Percentiles rank a stretch among this genome's conserved stretches.
Evolutionary conservation across 306 rosid genomes (phyloP).

Genomic region (Trifolium dubium): DNA sequence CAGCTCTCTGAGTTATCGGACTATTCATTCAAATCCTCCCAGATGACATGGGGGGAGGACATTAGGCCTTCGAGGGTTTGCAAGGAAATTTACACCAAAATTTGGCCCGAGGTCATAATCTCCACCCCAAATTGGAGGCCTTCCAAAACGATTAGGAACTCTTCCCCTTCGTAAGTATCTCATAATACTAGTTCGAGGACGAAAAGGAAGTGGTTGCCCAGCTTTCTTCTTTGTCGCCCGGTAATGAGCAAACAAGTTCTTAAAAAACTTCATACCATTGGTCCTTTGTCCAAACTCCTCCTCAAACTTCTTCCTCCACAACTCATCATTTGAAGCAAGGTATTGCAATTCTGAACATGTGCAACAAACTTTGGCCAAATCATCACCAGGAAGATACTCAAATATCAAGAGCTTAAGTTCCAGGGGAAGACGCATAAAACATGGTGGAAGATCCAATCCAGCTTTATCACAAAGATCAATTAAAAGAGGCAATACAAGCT

Average conservation of each 20-base stretch:
- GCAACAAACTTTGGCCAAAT: constrained; percentile 61
- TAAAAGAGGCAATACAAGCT: constrained; percentile 70
- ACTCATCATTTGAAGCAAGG: constrained; percentile 51
- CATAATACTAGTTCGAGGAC: background rate
- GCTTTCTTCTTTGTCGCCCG: constrained; percentile 46
- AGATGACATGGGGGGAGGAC: constrained; percentile 41
- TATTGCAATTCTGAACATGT: constrained; percentile 57
- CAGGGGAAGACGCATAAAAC: constrained; percentile 69
- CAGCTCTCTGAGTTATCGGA: constrained; percentile 10
- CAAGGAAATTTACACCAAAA: constrained; percentile 31
- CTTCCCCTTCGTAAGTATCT: constrained; percentile 20
- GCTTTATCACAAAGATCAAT: constrained; percentile 76
- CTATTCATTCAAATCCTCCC: constrained; percentile 40
- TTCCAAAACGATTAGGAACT: constrained; percentile 37
- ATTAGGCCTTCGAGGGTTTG: constrained; percentile 13
- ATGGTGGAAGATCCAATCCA: constrained; percentile 64
- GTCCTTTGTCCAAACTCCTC: constrained; percentile 49
- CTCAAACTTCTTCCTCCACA: constrained; percentile 69
- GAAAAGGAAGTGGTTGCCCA: background rate
- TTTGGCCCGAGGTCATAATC: constrained; percentile 50
- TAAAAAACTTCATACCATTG: constrained; percentile 37
- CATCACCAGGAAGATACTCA: constrained; percentile 62
- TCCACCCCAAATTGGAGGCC: constrained; percentile 50
- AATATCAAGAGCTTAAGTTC: constrained; percentile 73
- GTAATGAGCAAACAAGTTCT: constrained; percentile 41